Evolutionary conservation across 129 eudicot genomes (phyloP).

Genomic region (Saussurea involucrata): DNA sequence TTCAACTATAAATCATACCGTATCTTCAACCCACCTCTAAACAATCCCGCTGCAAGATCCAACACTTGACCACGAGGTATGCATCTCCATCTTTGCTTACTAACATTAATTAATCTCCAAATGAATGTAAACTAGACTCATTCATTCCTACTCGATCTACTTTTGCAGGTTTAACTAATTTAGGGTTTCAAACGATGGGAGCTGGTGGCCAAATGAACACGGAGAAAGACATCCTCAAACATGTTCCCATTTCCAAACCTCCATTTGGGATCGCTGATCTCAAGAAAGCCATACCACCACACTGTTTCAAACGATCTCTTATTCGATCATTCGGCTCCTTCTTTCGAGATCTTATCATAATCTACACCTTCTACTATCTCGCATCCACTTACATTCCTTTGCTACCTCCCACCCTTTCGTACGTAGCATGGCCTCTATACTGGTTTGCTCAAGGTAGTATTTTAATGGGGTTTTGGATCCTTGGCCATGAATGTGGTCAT

Average conservation of each 20-base stretch:
- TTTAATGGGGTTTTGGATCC: slow-evolving; percentile 28
- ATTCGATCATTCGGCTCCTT: slow-evolving; percentile 23
- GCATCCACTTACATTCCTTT: slow-evolving; percentile 21
- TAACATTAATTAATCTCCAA: background rate
- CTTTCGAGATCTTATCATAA: slow-evolving; percentile 16
- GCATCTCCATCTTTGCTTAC: background rate
- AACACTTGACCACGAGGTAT: slow-evolving; percentile 2
- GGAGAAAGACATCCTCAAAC: slow-evolving; percentile 14
- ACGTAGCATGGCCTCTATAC: slow-evolving; percentile 28
- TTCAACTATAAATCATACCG: slow-evolving; percentile 10
- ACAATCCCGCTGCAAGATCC: background rate
- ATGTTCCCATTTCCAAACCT: slow-evolving; percentile 17
- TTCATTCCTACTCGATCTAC: background rate
- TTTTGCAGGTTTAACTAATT: background rate
- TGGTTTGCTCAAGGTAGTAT: slow-evolving; percentile 29
- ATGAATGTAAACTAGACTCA: background rate
- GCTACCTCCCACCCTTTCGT: slow-evolving; percentile 10
- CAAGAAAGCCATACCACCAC: slow-evolving; percentile 36
- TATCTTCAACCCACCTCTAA: background rate
- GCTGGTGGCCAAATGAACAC: slow-evolving; percentile 33
- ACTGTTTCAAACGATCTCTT: slow-evolving; percentile 29
- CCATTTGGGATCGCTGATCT: slow-evolving; percentile 27
- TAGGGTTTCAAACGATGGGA: slow-evolving; percentile 20
- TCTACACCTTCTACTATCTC: slow-evolving; percentile 8
- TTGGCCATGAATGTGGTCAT: slow-evolving; percentile 36